These are phyloP conservation scores for Cladosporium velox DNA, from an alignment of 2,329 filamentous ascomycete genomes.

Conservation along the genomic window DNA sequence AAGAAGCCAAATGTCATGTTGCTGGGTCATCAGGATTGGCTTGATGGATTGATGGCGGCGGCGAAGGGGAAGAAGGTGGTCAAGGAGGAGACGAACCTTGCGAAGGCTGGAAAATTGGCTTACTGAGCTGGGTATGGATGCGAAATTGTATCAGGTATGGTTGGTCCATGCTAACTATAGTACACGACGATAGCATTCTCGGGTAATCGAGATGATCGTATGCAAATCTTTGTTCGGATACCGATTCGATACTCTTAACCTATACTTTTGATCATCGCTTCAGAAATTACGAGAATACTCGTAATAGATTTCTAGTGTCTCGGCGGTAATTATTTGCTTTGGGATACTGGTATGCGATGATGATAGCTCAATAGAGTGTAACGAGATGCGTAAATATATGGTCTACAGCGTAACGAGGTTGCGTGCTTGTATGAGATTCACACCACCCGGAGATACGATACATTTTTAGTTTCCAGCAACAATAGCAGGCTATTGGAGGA, in stretches of 20 bases:
- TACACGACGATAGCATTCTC: background rate
- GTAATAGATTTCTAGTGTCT: too few species aligned
- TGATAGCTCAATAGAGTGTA: too few species aligned
- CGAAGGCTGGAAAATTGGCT: slow-evolving; percentile 13
- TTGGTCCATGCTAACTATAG: background rate
- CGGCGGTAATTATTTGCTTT: too few species aligned
- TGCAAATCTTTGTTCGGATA: background rate
- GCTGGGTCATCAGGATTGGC: slow-evolving; percentile 42
- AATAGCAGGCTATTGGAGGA: too few species aligned
- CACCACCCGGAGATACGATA: too few species aligned
- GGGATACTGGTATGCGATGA: too few species aligned
- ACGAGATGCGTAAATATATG: too few species aligned
- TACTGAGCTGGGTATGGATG: background rate
- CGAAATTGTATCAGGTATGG: too few species aligned
- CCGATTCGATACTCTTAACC: too few species aligned
- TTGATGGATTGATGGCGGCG: slow-evolving; percentile 38
- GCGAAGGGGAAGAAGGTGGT: slow-evolving; percentile 26
- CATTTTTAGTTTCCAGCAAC: too few species aligned
- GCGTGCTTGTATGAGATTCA: background rate
- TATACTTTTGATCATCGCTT: too few species aligned
- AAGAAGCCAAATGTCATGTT: slow-evolving; percentile 41
- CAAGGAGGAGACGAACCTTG: slow-evolving; percentile 23
- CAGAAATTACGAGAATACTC: too few species aligned
- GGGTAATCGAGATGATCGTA: background rate
- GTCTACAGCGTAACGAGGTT: background rate